Conservation (phyloP, 1,284 basidiomycete genomes). For the Cutaneotrichosporon cyanovorans region DNA sequence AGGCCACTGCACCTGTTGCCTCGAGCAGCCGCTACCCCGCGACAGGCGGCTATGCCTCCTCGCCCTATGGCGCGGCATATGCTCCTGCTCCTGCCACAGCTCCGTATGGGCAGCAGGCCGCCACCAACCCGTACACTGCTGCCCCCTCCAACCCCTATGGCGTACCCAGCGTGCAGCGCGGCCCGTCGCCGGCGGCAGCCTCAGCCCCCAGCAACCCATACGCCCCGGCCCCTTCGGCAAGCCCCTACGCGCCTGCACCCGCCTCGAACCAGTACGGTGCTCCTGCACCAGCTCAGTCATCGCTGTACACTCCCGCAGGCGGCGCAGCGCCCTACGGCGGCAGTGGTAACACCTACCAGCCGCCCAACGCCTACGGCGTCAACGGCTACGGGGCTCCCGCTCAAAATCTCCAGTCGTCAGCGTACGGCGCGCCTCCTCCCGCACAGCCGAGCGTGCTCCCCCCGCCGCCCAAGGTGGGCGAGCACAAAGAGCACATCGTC, state of each 20-base stretch:
- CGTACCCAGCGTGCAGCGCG: slow-evolving; percentile 2
- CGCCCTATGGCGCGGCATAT: slow-evolving; percentile 15
- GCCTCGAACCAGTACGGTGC: slow-evolving; percentile 4
- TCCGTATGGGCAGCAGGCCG: slow-evolving; percentile 6
- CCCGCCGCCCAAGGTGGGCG: slow-evolving; percentile 36
- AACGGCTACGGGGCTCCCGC: slow-evolving; percentile 26
- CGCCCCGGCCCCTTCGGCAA: neutral
- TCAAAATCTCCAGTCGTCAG: slow-evolving; percentile 26
- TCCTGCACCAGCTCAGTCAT: neutral
- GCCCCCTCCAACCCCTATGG: slow-evolving; percentile 9
- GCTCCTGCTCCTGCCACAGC: slow-evolving; percentile 24
- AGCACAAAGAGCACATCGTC: slow-evolving; percentile 23
- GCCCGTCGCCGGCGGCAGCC: neutral
- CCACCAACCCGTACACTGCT: slow-evolving; percentile 16
- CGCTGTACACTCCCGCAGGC: slow-evolving; percentile 5
- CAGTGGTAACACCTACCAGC: slow-evolving; percentile 2
- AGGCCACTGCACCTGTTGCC: slow-evolving; percentile 13
- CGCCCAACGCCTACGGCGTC: slow-evolving; percentile 18
- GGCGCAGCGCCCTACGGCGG: neutral
- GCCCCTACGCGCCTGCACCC: slow-evolving; percentile 24
- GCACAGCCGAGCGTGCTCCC: slow-evolving; percentile 28
- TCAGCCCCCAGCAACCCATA: neutral
- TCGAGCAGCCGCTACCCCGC: slow-evolving; percentile 9
- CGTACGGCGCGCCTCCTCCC: slow-evolving; percentile 20
- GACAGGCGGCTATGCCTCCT: slow-evolving; percentile 6